A percentile compares a stretch with the other conserved stretches of the same genome.
Conservation (phyloP, 1,284 basidiomycete genomes). For the Coniferiporia sulphurascens region DNA sequence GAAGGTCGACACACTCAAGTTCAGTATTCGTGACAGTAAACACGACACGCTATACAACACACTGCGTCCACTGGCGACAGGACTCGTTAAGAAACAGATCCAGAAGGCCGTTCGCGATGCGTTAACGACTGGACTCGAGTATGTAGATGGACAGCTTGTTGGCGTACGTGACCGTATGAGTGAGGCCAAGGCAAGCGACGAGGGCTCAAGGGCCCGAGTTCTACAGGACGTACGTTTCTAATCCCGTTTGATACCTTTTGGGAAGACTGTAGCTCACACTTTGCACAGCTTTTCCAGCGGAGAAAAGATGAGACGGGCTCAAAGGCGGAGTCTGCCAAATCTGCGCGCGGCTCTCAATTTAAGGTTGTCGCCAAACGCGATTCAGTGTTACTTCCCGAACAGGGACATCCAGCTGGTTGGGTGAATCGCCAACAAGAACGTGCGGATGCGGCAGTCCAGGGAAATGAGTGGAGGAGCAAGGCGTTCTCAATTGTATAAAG, state of each 20-base stretch:
- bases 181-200: constrained; percentile 56
- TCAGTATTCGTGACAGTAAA: constrained; percentile 88
- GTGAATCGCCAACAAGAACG: constrained; percentile 62
- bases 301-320: constrained; percentile 18
- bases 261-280: background rate
- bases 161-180: constrained; percentile 71
- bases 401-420: constrained; percentile 70
- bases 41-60: constrained; percentile 91
- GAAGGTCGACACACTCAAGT: constrained; percentile 83
- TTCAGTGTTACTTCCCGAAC: constrained; percentile 53
- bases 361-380: constrained; percentile 67
- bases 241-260: background rate
- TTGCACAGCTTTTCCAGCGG: constrained; percentile 9
- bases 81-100: constrained; percentile 88
- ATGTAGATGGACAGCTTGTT: constrained; percentile 85
- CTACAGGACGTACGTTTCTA: constrained; percentile 55
- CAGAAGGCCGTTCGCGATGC: constrained; percentile 77
- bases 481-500: constrained; percentile 38
- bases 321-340: constrained; percentile 17
- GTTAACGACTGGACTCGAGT: constrained; percentile 79
- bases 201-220: constrained; percentile 47
- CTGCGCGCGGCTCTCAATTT: constrained; percentile 42
- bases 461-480: constrained; percentile 63
- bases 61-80: constrained; percentile 66
- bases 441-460: constrained; percentile 42